phyloP scores from a whole-genome alignment of 2,329 filamentous ascomycete genomes.

The Phaeosphaeriaceae sp. region DNA sequence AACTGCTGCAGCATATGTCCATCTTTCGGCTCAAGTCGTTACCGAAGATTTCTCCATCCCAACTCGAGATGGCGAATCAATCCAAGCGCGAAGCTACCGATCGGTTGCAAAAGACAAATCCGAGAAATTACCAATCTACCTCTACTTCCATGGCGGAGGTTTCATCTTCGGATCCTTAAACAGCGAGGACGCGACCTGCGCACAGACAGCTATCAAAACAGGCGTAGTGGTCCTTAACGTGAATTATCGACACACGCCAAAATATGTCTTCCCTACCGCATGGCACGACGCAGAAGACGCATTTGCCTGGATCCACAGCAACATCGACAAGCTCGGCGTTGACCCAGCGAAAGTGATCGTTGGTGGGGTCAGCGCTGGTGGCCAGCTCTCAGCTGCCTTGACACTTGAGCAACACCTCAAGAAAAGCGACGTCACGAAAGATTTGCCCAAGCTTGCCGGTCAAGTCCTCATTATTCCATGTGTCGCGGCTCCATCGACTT shows the following conservation, averaged over 20 bases:
- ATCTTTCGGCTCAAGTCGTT: conserved; percentile 30
- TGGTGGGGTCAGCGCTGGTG: conserved; percentile 61
- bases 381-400: conserved; percentile 58
- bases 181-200: conserved; percentile 63
- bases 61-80: conserved; percentile 54
- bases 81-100: conserved; percentile 59
- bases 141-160: conserved; percentile 62
- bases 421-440: conserved; percentile 36
- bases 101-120: conserved; percentile 42
- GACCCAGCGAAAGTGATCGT: conserved; percentile 56
- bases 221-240: conserved; percentile 61
- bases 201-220: conserved; percentile 54
- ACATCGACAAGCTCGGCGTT: conserved; percentile 50
- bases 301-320: conserved; percentile 62
- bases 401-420: conserved; percentile 55
- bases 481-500: conserved; percentile 49
- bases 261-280: conserved; percentile 60
- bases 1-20: conserved; percentile 26
- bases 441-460: conserved; percentile 52
- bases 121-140: conserved; percentile 57
- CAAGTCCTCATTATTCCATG: conserved; percentile 53
- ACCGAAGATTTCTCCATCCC: conserved; percentile 41
- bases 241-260: conserved; percentile 67
- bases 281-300: conserved; percentile 64
- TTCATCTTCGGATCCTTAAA: conserved; percentile 64